Conservation (phyloP, 2,329 filamentous ascomycete genomes). For the Amylocarpus encephaloides region DNA sequence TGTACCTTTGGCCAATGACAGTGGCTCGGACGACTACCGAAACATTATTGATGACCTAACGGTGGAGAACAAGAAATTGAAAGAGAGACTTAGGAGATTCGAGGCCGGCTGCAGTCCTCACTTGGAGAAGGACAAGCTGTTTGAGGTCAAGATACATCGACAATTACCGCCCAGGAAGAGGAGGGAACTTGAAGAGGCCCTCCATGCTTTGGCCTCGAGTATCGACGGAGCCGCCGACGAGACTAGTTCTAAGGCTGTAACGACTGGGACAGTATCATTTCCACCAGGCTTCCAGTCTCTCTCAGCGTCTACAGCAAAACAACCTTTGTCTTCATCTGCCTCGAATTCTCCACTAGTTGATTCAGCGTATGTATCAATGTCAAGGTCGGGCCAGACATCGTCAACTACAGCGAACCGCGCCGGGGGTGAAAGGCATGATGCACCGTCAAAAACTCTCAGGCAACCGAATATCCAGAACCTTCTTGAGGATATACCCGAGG, state of each 20-base stretch:
- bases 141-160: constrained; percentile 71
- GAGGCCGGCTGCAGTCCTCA: constrained; percentile 61
- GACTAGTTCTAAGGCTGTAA: constrained; percentile 31
- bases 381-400: constrained; percentile 35
- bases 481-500: constrained; percentile 65
- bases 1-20: constrained; percentile 10
- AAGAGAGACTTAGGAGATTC: constrained; percentile 64
- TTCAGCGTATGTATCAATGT: constrained; percentile 62
- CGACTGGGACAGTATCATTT: constrained; percentile 21
- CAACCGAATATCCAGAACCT: constrained; percentile 63
- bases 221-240: constrained; percentile 44
- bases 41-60: constrained; percentile 85
- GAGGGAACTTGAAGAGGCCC: constrained; percentile 65
- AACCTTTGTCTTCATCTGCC: constrained; percentile 12
- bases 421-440: neutral
- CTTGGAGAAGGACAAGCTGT: constrained; percentile 68
- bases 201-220: constrained; percentile 63
- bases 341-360: constrained; percentile 40
- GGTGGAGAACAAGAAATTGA: constrained; percentile 73
- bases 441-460: constrained; percentile 18
- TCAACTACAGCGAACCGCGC: constrained; percentile 21
- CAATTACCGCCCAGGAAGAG: constrained; percentile 66
- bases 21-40: constrained; percentile 61
- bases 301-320: constrained; percentile 7
- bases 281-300: constrained; percentile 38